Evolutionary conservation across 1,139 yeast genomes (phyloP), one percentile per base, ranked within the genome.

Genomic region (Yamadazyma membranifaciens): DNA sequence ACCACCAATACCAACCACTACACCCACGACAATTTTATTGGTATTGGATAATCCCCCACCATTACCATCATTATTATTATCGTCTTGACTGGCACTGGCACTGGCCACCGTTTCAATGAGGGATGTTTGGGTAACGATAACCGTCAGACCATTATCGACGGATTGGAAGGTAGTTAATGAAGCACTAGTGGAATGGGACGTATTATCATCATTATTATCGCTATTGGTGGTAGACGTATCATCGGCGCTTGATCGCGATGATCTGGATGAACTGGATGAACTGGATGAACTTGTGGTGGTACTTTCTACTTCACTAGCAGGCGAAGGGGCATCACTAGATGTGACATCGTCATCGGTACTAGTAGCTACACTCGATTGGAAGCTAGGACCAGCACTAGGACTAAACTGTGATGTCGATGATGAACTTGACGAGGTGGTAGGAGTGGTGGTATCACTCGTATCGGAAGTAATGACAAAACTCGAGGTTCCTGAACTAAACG

Each of bases 1-100:
- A 2, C 77, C 78, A 37, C 78, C 78, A 7, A 72, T 73, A 34
- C 78, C 78, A 11, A 73, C 78, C 33, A 73, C 78, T 2, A 72
- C 78, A 33, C 78, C 78, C 3, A 73, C 78, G 3, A 73, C 76
- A 30, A 73, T 69, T 43, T 60, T 65, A 50, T 73, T 73, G 40
- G 76, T 69, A 31, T 60, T 48, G 20, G 75, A 67, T 45, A 73
- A 66, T 3, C 78, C 77, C 11, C 65, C 53, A 16, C 42, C 15
- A n/a, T 13, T 32, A 30, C 30, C 35, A 26, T 34, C 30, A 34
- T 44, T 37, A 13, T 32, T 31, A 30, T 33, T 14, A 11, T 40
- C 27, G 24, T 30, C 51, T 43, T 47, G 41, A 22, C 49, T 48
- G 14, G 55, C 43, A 33, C 64, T 43, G 2, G 69, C 60, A 17